Evolutionary conservation across 2,329 filamentous ascomycete genomes (phyloP).

Genomic region (Nannizzia gypsea): DNA sequence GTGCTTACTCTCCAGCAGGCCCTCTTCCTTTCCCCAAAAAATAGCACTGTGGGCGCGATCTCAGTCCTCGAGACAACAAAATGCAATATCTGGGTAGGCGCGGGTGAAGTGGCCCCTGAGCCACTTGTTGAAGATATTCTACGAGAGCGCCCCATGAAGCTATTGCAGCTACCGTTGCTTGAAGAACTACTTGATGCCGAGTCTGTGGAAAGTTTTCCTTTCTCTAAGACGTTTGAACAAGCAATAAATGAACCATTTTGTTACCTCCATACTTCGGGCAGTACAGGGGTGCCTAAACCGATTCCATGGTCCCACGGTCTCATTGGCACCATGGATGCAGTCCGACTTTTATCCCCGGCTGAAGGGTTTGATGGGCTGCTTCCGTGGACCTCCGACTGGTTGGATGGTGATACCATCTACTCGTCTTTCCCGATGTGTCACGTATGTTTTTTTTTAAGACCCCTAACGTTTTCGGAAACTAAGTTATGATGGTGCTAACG

Average conservation of each 20-base stretch:
- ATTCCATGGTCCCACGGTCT: neutral
- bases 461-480: neutral
- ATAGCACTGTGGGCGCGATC: neutral
- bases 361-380: neutral
- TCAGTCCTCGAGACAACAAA: conserved; percentile 1
- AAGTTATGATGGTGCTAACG: neutral
- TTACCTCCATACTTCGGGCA: conserved; percentile 1
- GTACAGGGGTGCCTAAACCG: conserved; percentile 1
- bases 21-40: conserved; percentile 2
- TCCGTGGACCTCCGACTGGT: conserved; percentile 3
- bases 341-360: neutral
- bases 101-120: neutral
- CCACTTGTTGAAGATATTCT: neutral
- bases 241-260: neutral
- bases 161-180: neutral
- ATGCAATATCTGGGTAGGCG: conserved; percentile 3
- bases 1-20: neutral
- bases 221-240: neutral
- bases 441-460: neutral
- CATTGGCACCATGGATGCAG: conserved; percentile 3
- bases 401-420: conserved; percentile 2
- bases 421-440: conserved; percentile 3
- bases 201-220: neutral
- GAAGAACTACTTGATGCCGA: neutral
- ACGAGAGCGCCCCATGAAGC: neutral